phyloP scores from a whole-genome alignment of 306 rosid species.

The Datisca glomerata region DNA sequence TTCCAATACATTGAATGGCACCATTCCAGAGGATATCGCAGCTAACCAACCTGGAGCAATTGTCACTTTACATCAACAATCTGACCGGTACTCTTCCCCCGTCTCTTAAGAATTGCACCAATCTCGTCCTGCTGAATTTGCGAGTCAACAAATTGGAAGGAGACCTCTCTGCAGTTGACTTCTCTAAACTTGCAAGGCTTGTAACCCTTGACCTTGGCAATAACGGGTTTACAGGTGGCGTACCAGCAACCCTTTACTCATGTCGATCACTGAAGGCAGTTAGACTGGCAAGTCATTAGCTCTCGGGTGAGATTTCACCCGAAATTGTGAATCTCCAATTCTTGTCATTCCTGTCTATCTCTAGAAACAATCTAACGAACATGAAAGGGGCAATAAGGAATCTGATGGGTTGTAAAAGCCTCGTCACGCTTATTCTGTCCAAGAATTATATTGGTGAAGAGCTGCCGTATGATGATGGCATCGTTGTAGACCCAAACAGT shows the following conservation, averaged over 20 bases:
- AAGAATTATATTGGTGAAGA: slow-evolving; percentile 34
- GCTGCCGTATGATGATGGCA: slow-evolving; percentile 39
- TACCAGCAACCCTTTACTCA: slow-evolving; percentile 62
- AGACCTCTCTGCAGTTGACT: slow-evolving; percentile 46
- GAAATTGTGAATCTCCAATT: slow-evolving; percentile 46
- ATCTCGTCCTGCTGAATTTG: slow-evolving; percentile 53
- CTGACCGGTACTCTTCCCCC: slow-evolving; percentile 54
- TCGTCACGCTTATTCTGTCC: slow-evolving; percentile 56
- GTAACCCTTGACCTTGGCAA: slow-evolving; percentile 68
- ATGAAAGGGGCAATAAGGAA: slow-evolving; percentile 45
- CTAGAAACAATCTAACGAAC: slow-evolving; percentile 50
- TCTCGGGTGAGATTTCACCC: slow-evolving; percentile 52
- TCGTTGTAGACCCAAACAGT: slow-evolving; percentile 33
- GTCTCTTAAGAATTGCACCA: slow-evolving; percentile 55
- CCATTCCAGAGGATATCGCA: slow-evolving; percentile 46
- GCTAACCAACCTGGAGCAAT: slow-evolving; percentile 41
- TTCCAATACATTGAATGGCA: slow-evolving; percentile 46
- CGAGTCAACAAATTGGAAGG: slow-evolving; percentile 65
- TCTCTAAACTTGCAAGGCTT: slow-evolving; percentile 45
- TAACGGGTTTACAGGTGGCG: slow-evolving; percentile 50
- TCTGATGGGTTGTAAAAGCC: slow-evolving; percentile 51
- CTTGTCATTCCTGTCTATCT: slow-evolving; percentile 60
- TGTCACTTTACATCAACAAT: slow-evolving; percentile 59
- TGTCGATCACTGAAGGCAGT: slow-evolving; percentile 69
- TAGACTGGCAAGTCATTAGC: slow-evolving; percentile 52